Conservation (phyloP, 345 rosid species). For the Streptanthus diversifolius region DNA sequence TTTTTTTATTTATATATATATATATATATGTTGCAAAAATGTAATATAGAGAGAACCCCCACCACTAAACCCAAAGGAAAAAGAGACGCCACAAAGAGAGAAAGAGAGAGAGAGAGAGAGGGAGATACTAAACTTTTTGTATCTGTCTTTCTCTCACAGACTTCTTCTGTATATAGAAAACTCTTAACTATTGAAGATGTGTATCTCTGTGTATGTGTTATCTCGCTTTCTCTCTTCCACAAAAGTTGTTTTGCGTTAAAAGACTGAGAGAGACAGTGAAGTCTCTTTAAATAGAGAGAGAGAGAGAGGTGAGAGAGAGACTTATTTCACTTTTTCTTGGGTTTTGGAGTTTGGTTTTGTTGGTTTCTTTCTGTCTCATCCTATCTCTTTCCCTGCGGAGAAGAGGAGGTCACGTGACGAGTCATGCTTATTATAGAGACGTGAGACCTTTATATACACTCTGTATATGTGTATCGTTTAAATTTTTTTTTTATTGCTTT, state of each 20-base stretch:
- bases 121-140: slow-evolving; percentile 16
- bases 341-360: slow-evolving; percentile 42
- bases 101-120: slow-evolving; percentile 17
- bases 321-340: slow-evolving; percentile 27
- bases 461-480: not conserved
- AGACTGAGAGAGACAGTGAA: slow-evolving; percentile 43
- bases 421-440: slow-evolving; percentile 35
- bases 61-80: slow-evolving; percentile 37
- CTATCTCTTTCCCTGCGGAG: slow-evolving; percentile 31
- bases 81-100: slow-evolving; percentile 24
- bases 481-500: not conserved
- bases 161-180: slow-evolving; percentile 38
- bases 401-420: slow-evolving; percentile 61
- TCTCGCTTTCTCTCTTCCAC: slow-evolving; percentile 38
- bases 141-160: slow-evolving; percentile 19
- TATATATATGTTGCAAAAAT: not conserved
- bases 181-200: slow-evolving; percentile 37
- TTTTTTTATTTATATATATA: slow-evolving; percentile 1
- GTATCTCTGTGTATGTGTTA: slow-evolving; percentile 29
- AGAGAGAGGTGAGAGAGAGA: not conserved
- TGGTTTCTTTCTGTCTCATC: slow-evolving; percentile 36
- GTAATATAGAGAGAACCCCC: slow-evolving; percentile 30
- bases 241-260: slow-evolving; percentile 36
- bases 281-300: slow-evolving; percentile 37
- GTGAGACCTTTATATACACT: slow-evolving; percentile 25